These are phyloP conservation scores for Stemphylium lycopersici DNA, from an alignment of 2,329 filamentous ascomycete species.

Conservation along the genomic window DNA sequence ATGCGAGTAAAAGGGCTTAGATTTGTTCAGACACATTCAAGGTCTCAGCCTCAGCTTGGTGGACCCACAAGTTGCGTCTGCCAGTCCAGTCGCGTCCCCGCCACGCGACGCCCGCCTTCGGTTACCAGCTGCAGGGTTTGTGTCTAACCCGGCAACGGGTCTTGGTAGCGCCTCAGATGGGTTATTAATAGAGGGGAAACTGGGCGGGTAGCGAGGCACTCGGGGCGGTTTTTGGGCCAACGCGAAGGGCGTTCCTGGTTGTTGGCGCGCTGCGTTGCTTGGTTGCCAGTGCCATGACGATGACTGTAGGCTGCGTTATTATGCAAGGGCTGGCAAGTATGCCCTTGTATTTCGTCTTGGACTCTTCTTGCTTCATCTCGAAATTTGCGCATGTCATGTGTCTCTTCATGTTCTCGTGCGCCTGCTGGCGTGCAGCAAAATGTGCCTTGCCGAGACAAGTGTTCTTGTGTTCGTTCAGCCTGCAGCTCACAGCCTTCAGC, in stretches of 20 bases:
- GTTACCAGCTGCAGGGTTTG: conserved; percentile 7
- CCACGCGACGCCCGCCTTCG: conserved; percentile 7
- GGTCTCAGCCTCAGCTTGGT: conserved; percentile 26
- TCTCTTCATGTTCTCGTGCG: background rate
- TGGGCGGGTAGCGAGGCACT: background rate
- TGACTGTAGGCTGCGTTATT: background rate
- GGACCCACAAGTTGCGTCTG: conserved; percentile 6
- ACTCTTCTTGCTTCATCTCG: background rate
- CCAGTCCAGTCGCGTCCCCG: conserved; percentile 16
- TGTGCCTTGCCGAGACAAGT: background rate
- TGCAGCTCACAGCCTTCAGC: background rate
- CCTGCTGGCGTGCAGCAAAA: background rate
- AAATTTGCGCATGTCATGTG: background rate
- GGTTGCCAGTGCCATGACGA: background rate
- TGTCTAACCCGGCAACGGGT: conserved; percentile 10
- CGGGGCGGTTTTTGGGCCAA: background rate
- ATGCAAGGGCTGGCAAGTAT: background rate
- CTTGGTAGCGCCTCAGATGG: conserved; percentile 1
- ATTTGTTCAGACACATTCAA: conserved; percentile 2
- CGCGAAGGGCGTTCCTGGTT: background rate
- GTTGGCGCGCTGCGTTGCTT: background rate
- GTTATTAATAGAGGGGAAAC: conserved; percentile 14
- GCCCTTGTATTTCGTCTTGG: background rate
- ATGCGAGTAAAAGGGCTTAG: background rate
- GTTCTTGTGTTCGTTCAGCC: conserved; percentile 4